Evolutionary conservation across 2,329 filamentous ascomycete species (phyloP).

Genomic region (Exophiala spinifera): DNA sequence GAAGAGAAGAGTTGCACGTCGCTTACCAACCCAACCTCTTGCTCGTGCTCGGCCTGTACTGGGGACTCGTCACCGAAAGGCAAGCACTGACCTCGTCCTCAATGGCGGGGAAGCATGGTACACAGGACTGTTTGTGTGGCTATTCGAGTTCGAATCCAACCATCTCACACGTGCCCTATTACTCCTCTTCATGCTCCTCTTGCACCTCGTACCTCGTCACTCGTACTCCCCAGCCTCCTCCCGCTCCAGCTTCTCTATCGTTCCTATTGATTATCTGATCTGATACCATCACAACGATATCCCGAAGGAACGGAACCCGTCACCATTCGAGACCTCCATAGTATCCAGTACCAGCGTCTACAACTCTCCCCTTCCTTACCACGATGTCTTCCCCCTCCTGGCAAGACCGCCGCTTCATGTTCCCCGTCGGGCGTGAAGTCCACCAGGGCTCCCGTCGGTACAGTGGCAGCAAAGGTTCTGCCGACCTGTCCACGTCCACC

Average conservation of each 20-base stretch:
- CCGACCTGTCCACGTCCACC: neutral
- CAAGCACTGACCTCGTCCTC: too few species aligned
- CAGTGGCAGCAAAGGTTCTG: neutral
- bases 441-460: slow-evolving; percentile 21
- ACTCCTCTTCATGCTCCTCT: neutral
- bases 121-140: too few species aligned
- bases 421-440: slow-evolving; percentile 16
- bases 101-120: neutral
- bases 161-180: neutral
- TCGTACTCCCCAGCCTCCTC: too few species aligned
- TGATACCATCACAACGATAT: too few species aligned
- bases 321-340: neutral
- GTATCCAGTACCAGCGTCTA: too few species aligned
- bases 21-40: too few species aligned
- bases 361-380: too few species aligned
- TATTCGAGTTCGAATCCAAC: too few species aligned
- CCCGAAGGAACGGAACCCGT: neutral
- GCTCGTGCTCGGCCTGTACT: too few species aligned
- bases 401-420: slow-evolving; percentile 29
- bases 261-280: too few species aligned
- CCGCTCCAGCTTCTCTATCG: too few species aligned
- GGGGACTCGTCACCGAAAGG: neutral
- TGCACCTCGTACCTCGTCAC: neutral
- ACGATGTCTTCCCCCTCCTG: slow-evolving; percentile 15
- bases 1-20: too few species aligned